Evolutionary conservation across 1,284 basidiomycete species (phyloP).

Genomic region (Ceratobasidium sp.): DNA sequence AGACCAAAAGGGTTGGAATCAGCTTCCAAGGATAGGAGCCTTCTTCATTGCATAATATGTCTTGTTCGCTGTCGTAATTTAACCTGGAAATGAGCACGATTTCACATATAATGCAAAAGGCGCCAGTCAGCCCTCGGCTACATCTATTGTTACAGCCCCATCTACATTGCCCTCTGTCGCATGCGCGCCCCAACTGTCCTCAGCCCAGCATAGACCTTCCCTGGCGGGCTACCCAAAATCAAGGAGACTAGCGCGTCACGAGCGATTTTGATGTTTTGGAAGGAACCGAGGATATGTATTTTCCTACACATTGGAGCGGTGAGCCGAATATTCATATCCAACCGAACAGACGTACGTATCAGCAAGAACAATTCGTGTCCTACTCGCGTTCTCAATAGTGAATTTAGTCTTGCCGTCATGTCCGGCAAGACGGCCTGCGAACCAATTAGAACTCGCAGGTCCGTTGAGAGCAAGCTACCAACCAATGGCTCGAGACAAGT

Average conservation of each 20-base stretch:
- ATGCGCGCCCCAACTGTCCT: slow-evolving; percentile 92
- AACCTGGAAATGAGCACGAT: background rate
- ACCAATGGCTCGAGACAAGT: slow-evolving; percentile 96
- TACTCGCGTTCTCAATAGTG: slow-evolving; percentile 96
- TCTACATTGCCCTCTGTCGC: slow-evolving; percentile 83
- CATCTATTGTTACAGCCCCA: background rate
- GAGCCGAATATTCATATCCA: slow-evolving; percentile 39
- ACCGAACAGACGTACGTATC: slow-evolving; percentile 77
- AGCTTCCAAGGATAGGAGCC: slow-evolving; percentile 75
- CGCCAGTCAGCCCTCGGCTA: background rate
- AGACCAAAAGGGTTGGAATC: slow-evolving; percentile 75
- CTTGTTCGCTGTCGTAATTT: slow-evolving; percentile 35
- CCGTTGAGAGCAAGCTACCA: slow-evolving; percentile 20
- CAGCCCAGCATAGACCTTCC: slow-evolving; percentile 93
- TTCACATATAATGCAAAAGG: slow-evolving; percentile 22
- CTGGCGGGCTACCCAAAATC: slow-evolving; percentile 94
- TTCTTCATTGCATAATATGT: background rate
- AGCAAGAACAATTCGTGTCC: slow-evolving; percentile 95
- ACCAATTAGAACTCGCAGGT: background rate
- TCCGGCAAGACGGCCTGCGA: slow-evolving; percentile 90
- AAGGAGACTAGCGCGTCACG: slow-evolving; percentile 95
- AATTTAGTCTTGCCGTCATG: slow-evolving; percentile 99
- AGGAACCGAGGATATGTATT: slow-evolving; percentile 94
- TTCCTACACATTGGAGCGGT: slow-evolving; percentile 65
- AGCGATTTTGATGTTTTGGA: slow-evolving; percentile 97